Percentiles rank a stretch among this genome's conserved stretches.
These are phyloP conservation scores for Ampelomyces quisqualis DNA, from an alignment of 2,329 filamentous ascomycete species.

Conservation along the genomic window DNA sequence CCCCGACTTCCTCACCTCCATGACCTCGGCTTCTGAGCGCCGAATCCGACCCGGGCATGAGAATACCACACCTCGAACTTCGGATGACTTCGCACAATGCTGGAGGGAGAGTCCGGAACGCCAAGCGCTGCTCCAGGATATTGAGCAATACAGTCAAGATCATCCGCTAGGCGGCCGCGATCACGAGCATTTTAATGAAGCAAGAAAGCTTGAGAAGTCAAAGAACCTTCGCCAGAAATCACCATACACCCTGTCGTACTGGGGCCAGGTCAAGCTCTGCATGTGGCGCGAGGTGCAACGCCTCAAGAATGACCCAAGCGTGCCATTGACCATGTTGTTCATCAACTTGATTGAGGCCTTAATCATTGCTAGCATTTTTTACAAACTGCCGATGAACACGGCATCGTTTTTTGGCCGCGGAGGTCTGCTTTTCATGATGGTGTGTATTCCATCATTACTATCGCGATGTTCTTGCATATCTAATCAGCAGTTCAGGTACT, in stretches of 20 bases:
- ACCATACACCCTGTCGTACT: slow-evolving; percentile 55
- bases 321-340: slow-evolving; percentile 64
- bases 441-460: slow-evolving; percentile 24
- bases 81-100: slow-evolving; percentile 53
- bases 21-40: slow-evolving; percentile 61
- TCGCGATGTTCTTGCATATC: slow-evolving; percentile 24
- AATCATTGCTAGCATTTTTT: slow-evolving; percentile 62
- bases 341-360: slow-evolving; percentile 69
- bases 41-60: slow-evolving; percentile 46
- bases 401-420: slow-evolving; percentile 56
- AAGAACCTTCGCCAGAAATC: slow-evolving; percentile 56
- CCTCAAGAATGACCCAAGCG: slow-evolving; percentile 41
- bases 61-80: slow-evolving; percentile 44
- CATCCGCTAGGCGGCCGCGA: slow-evolving; percentile 43
- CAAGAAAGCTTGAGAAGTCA: slow-evolving; percentile 49
- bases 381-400: slow-evolving; percentile 51
- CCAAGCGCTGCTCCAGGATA: slow-evolving; percentile 44
- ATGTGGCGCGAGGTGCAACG: slow-evolving; percentile 26
- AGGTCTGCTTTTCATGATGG: slow-evolving; percentile 59
- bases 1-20: slow-evolving; percentile 46
- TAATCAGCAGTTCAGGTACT: slow-evolving; percentile 48
- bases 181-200: slow-evolving; percentile 33
- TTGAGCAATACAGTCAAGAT: slow-evolving; percentile 51
- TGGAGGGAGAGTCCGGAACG: slow-evolving; percentile 43
- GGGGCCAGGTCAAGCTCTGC: slow-evolving; percentile 47